These are phyloP conservation scores for Calonectria montana DNA, from an alignment of 2,329 filamentous ascomycete genomes.

Conservation along the genomic window DNA sequence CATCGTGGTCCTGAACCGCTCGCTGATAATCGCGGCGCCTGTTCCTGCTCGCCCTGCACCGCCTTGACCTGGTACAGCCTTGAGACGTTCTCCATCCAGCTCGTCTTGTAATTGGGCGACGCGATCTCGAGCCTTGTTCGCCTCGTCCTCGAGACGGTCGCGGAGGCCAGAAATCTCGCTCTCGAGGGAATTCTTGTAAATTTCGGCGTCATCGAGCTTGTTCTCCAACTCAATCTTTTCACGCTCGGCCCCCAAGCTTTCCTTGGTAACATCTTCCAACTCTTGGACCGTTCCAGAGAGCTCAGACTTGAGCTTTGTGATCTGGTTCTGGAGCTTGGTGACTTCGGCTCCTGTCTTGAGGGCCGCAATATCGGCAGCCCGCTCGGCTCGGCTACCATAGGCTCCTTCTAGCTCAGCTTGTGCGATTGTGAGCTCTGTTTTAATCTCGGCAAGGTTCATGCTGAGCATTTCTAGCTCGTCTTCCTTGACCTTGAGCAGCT, in stretches of 20 bases:
- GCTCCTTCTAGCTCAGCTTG: constrained; percentile 72
- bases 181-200: constrained; percentile 34
- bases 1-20: constrained; percentile 67
- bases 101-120: constrained; percentile 60
- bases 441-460: constrained; percentile 66
- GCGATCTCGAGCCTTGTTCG: constrained; percentile 49
- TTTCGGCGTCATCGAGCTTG: constrained; percentile 47
- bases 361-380: constrained; percentile 68
- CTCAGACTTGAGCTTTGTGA: constrained; percentile 63
- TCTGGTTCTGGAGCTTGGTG: constrained; percentile 58
- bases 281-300: constrained; percentile 63
- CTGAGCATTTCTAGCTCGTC: constrained; percentile 63
- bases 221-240: constrained; percentile 58
- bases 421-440: constrained; percentile 71
- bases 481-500: constrained; percentile 60
- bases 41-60: constrained; percentile 50
- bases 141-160: constrained; percentile 54
- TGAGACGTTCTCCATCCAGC: constrained; percentile 62
- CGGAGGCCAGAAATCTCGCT: constrained; percentile 41
- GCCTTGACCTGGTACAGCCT: constrained; percentile 50
- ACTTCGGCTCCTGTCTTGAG: constrained; percentile 61
- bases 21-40: constrained; percentile 64
- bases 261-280: constrained; percentile 64
- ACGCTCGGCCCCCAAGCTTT: constrained; percentile 62
- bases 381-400: constrained; percentile 69